Percentiles rank a stretch among this genome's conserved stretches.
These are phyloP conservation scores for Dictyostelium discoideum DNA, from an alignment of 78 protist species.

Conservation along the genomic window dicty_2.7 NC_007089.4:5953501-5954000, in stretches of 20 bases:
- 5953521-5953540: background rate
- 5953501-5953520: background rate
- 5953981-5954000: no score
- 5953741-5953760: constrained; percentile 74
- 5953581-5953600: background rate
- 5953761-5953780: constrained; percentile 43
- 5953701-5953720: constrained; percentile 12
- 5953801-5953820: constrained; percentile 57
- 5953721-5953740: constrained; percentile 22
- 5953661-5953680: background rate
- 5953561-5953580: background rate
- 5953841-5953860: constrained; percentile 51
- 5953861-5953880: constrained; percentile 43
- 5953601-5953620: background rate
- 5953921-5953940: constrained; percentile 77
- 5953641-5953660: background rate
- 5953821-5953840: constrained; percentile 74
- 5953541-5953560: background rate
- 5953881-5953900: constrained; percentile 45
- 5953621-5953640: background rate
- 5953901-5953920: constrained; percentile 74
- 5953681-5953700: background rate
- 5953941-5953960: constrained; percentile 9
- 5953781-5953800: constrained; percentile 77
- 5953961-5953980: background rate